Evolutionary conservation across 768 basidiomycete genomes (phyloP), one percentile per base, ranked within the genome.

Genomic region (Nevesoporus exiguus): DNA sequence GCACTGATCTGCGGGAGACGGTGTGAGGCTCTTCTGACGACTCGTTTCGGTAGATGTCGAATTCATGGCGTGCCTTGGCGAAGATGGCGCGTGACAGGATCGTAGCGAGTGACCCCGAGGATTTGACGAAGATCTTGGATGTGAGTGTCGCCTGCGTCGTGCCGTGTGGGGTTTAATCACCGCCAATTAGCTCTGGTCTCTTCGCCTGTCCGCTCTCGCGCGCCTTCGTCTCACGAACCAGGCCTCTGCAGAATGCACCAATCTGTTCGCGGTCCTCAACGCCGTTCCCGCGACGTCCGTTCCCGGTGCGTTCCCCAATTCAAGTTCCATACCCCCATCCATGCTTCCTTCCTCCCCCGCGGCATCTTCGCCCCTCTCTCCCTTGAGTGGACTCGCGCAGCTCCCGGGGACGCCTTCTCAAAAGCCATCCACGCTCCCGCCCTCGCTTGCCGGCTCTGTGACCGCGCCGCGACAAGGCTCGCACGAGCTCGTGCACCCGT

Each of bases 11-110:
- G 17, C 19, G 13, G 19, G 29, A n/a, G 8, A 36, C 7, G 17
- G 49, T 13, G 29, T 52, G 54, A 49, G 39, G 3, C 9, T 5
- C 9, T 61, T 63, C 61, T 70, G 14, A 63, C 48, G 3, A 29
- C 5, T 46, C 1, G 27, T 40, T 56, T 49, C 24, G 57, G 33
- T 61, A 93, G 90, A 90, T 90, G 86, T 84, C 87, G 37, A 93
- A 93, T 62, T 90, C 86, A 65, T 93, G 91, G 91, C 78, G 91
- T 49, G 82, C 90, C 1, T 64, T 93, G 51, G 90, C 90, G n/a
- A 79, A 75, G 58, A 90, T 91, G 87, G 89, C 90, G 31, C 80
- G 86, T 64, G 90, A 93, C 67, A 77, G 83, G 30, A 80, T 93
- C 50, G 83, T 92, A 21, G 75, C 77, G 17, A 75, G 86, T 47